A percentile compares a stretch with the other conserved stretches of the same genome.
phyloP scores from a whole-genome alignment of 2,329 filamentous ascomycete species.

The Zymoseptoria brevis region DNA sequence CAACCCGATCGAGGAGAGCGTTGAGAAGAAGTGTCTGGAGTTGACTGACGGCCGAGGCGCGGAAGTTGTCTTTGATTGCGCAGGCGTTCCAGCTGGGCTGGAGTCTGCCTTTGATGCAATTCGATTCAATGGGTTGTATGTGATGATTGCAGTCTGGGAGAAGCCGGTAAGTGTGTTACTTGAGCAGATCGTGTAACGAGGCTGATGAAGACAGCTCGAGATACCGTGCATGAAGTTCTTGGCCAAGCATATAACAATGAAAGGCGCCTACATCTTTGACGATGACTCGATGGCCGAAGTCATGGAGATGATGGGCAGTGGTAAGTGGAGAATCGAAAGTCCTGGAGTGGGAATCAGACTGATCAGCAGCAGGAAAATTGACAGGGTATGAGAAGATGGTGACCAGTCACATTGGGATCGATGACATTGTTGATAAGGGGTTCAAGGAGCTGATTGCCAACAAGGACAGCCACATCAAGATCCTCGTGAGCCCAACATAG shows the following conservation, averaged over 20 bases:
- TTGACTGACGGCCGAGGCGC: constrained; percentile 11
- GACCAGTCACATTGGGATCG: constrained; percentile 9
- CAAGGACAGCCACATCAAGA: constrained; percentile 15
- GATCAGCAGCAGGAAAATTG: constrained; percentile 4
- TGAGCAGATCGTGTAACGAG: neutral
- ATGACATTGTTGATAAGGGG: constrained; percentile 12
- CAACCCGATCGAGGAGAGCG: constrained; percentile 15
- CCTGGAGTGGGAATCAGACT: neutral
- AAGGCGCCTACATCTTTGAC: constrained; percentile 12
- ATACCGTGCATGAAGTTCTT: constrained; percentile 12
- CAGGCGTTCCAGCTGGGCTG: constrained; percentile 12
- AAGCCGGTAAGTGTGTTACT: constrained; percentile 7
- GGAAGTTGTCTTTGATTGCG: constrained; percentile 21
- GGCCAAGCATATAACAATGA: constrained; percentile 15
- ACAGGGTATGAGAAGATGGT: constrained; percentile 12
- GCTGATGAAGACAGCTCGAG: constrained; percentile 7
- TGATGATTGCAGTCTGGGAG: constrained; percentile 22
- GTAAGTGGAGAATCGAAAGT: neutral
- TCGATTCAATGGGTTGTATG: constrained; percentile 13
- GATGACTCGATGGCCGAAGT: constrained; percentile 12
- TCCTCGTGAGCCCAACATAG: constrained; percentile 9
- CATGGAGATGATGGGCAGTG: constrained; percentile 10
- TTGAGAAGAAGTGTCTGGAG: constrained; percentile 10
- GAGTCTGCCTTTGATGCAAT: constrained; percentile 16
- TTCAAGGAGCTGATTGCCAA: constrained; percentile 11